Evolutionary conservation across 1,139 yeast genomes (phyloP), one percentile per base, ranked within the genome.

Genomic region (Geotrichum cucujoidarum): DNA sequence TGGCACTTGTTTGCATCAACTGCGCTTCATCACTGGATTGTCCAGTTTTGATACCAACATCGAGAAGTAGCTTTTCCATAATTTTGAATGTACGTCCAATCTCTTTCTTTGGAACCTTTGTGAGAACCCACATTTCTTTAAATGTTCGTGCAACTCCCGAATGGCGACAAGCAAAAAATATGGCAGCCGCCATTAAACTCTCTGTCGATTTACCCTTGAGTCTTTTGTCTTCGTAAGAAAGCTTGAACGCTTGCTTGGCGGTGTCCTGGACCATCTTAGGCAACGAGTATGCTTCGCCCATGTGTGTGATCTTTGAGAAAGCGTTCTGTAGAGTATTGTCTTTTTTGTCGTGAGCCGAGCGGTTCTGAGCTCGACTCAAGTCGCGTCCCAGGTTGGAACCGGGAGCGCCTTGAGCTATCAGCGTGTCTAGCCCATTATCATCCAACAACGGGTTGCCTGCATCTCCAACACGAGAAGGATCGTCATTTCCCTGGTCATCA

Each of bases 381-480:
- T 90, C 97, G 56, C 95, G 75, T 8, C 96, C 95, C 5, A 80
- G 77, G 54, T 81, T 78, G 27, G 81, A 75, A 1, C 75, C 75
- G 3, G 72, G 73, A 55, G 86, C 88, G 29, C 83, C 88, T 53
- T 83, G 81, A 20, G 97, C 87, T 53, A 92, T 94, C 74, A 90
- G 81, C 4, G 98, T 92, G 18, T 95, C 89, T 52, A 92, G 80
- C 66, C 89, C 95, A 60, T 86, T 94, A 22, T 95, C 86, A 61
- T 90, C 97, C 59, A 94, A 73, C 53, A 90, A 71, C 13, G 97
- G 97, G 64, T 90, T 90, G n/a, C 94, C 84, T 2, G 97, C 97
- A 63, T 90, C 97, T 66, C 98, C 98, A 55, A 92, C 98, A 85
- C 98, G 97, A 59, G 95, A 83, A 3, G 98, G 98, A 66, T 92